These are phyloP conservation scores for Saturnispora bothae DNA, from an alignment of 805 yeast species.

Conservation along the genomic window DNA sequence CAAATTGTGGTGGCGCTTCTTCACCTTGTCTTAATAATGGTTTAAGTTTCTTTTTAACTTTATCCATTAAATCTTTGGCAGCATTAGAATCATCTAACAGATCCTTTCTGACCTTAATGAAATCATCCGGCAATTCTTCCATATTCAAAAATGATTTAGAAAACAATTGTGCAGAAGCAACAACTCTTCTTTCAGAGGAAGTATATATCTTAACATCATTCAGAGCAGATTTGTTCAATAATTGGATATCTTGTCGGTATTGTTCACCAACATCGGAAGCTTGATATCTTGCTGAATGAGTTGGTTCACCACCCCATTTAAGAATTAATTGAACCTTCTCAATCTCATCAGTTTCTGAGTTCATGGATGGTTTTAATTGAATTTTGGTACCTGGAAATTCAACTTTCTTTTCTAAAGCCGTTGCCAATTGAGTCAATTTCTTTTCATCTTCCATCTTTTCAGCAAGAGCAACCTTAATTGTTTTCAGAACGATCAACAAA, in stretches of 20 bases:
- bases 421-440: constrained; percentile 65
- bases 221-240: constrained; percentile 74
- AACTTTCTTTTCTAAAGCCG: constrained; percentile 82
- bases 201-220: constrained; percentile 81
- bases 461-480: constrained; percentile 72
- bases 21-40: constrained; percentile 91
- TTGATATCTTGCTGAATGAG: constrained; percentile 93
- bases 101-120: constrained; percentile 76
- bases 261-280: constrained; percentile 95
- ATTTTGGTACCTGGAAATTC: constrained; percentile 92
- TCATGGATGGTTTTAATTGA: constrained; percentile 83
- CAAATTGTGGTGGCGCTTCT: constrained; percentile 93
- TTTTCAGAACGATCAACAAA: constrained; percentile 72
- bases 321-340: constrained; percentile 93
- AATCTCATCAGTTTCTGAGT: constrained; percentile 47
- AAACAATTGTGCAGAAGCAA: constrained; percentile 84
- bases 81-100: constrained; percentile 94
- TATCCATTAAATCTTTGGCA: constrained; percentile 95
- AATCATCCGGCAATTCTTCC: constrained; percentile 65
- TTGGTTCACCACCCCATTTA: constrained; percentile 99
- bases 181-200: constrained; percentile 89
- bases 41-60: constrained; percentile 91
- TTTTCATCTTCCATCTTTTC: constrained; percentile 70
- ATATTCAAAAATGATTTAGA: constrained; percentile 62
- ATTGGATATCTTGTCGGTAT: constrained; percentile 79